A percentile compares a stretch with the other conserved stretches of the same genome.
phyloP scores from a whole-genome alignment of 305 asterid species.

The Solanum hybrid region DNA sequence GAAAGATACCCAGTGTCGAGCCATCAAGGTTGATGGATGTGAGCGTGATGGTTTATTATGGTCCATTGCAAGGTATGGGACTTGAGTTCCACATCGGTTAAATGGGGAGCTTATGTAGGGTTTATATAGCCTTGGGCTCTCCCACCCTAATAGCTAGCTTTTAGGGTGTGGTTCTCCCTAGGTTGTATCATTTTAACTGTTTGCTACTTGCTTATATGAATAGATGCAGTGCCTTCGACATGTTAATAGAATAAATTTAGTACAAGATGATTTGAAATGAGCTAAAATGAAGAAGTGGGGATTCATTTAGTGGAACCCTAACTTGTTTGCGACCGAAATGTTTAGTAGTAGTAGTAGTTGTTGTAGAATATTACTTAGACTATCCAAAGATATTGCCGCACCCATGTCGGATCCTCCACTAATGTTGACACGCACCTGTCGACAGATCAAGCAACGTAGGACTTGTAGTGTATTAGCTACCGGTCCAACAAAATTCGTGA shows the following conservation, averaged over 20 bases:
- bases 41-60: background rate
- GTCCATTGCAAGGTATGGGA: background rate
- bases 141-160: background rate
- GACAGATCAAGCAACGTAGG: background rate
- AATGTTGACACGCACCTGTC: background rate
- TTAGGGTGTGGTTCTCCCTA: background rate
- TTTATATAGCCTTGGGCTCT: background rate
- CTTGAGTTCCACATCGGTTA: background rate
- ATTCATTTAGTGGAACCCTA: background rate
- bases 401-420: background rate
- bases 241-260: background rate
- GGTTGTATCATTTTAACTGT: background rate
- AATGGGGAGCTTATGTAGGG: background rate
- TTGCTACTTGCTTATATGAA: background rate
- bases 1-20: background rate
- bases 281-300: background rate
- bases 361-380: background rate
- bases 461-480: background rate
- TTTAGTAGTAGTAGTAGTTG: background rate
- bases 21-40: background rate
- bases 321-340: background rate
- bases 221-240: background rate
- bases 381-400: background rate
- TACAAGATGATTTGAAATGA: background rate
- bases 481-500: background rate